Evolutionary conservation across 208 protist genomes (phyloP).

Genomic region (Acanthamoeba healyi): DNA sequence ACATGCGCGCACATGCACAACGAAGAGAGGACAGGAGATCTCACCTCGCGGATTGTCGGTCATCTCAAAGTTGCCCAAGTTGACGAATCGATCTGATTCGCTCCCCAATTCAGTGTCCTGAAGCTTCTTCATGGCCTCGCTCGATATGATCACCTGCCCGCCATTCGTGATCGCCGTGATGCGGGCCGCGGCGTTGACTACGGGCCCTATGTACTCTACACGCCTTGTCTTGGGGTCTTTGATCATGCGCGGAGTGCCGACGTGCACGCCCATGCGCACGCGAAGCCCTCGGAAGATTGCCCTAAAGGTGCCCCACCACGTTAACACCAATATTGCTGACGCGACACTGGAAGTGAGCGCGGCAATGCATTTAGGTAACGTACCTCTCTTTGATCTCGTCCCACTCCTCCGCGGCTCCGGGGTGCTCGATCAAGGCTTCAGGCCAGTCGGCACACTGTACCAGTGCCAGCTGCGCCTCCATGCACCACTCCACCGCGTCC

Average conservation of each 20-base stretch:
- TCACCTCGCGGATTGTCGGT: constrained; percentile 32
- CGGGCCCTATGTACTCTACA: constrained; percentile 47
- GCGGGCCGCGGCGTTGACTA: constrained; percentile 35
- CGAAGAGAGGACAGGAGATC: no score
- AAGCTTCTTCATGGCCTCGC: constrained; percentile 6
- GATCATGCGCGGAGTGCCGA: background rate
- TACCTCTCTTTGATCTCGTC: background rate
- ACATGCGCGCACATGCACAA: no score
- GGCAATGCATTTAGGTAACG: background rate
- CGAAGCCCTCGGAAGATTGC: background rate
- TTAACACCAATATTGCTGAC: background rate
- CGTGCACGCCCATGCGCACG: constrained; percentile 45
- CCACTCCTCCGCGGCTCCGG: constrained; percentile 38
- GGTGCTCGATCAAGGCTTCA: constrained; percentile 2
- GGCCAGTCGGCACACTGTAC: background rate
- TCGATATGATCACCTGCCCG: constrained; percentile 41
- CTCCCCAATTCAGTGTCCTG: background rate
- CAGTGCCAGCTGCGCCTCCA: background rate
- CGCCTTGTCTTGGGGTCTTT: constrained; percentile 31
- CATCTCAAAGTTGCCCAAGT: constrained; percentile 69
- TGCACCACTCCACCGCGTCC: constrained; percentile 35
- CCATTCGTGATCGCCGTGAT: constrained; percentile 62
- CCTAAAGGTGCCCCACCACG: background rate
- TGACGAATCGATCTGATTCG: background rate
- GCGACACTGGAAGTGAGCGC: background rate